Conservation (phyloP, 2,329 filamentous ascomycete genomes). For the Septoria linicola region DNA sequence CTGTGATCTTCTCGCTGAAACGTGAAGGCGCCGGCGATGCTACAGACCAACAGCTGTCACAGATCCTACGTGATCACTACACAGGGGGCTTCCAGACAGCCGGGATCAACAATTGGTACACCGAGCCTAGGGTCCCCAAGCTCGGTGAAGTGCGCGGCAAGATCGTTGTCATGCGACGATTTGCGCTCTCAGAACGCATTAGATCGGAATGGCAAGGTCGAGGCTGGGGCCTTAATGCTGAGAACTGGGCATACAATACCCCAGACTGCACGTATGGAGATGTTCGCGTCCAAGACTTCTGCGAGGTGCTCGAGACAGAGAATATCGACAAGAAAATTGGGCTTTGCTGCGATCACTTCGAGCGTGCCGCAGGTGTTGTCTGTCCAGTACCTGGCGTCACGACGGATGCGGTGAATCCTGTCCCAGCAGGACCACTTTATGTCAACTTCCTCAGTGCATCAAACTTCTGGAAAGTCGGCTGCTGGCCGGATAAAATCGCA, state of each 20-base stretch:
- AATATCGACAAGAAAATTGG: conserved; percentile 80
- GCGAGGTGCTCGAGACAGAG: conserved; percentile 73
- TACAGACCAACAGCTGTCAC: conserved; percentile 74
- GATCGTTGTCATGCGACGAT: conserved; percentile 81
- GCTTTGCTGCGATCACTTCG: conserved; percentile 71
- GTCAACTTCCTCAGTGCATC: conserved; percentile 88
- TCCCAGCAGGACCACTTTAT: conserved; percentile 64
- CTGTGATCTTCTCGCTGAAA: conserved; percentile 83
- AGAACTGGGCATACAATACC: conserved; percentile 83
- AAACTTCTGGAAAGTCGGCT: conserved; percentile 89
- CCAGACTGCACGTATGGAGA: conserved; percentile 70
- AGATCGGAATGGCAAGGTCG: conserved; percentile 52
- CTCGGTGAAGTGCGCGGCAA: conserved; percentile 78
- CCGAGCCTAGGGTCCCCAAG: conserved; percentile 70
- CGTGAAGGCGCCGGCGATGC: conserved; percentile 81
- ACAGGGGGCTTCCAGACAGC: conserved; percentile 51
- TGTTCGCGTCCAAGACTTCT: conserved; percentile 90
- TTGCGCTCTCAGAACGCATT: conserved; percentile 58
- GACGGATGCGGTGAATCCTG: conserved; percentile 41
- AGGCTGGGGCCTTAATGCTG: conserved; percentile 60
- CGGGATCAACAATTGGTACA: conserved; percentile 67
- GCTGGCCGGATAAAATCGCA: conserved; percentile 92
- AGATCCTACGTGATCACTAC: conserved; percentile 72
- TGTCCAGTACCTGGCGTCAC: conserved; percentile 43
- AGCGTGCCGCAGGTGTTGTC: conserved; percentile 56